Base-by-base conservation (phyloP, 2,329 filamentous ascomycete species). In the Penicillium sumatraense region DNA sequence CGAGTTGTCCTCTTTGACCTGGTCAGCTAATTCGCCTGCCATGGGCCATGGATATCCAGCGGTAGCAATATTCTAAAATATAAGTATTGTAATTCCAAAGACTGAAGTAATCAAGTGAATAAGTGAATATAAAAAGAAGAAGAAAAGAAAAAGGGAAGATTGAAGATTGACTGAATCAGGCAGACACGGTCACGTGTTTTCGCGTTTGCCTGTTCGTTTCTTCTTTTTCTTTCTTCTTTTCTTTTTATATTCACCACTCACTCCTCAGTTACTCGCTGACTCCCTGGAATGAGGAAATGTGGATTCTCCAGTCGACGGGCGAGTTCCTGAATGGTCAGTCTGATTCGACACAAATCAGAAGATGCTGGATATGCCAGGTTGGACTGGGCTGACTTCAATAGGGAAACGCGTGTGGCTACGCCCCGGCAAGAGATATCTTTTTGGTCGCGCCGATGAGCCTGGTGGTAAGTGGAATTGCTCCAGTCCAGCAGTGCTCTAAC, bases 381-480 rank as follows among this genome's bases (percentile, higher is more conserved):
- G 20, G 16, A 40, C 18, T 38, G 38, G 13, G 10, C 21, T 24
- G 21, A 42, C 21, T 42, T 42, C 5, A 24, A 61, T 20, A 89
- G 86, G 84, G 57, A 90, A 86, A 73, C 86, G 85, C 66, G 80
- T 93, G 63, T 96, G 93, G 93, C 81, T 96, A 58, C 86, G 89
- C 54, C 93, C 93, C 2, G 93, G 92, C 48, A 91, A 91, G 71
- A 86, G 85, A 65, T 93, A 95, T 72, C 82, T 96, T 18, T 90
- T 96, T 70, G 93, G 93, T 53, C 86, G 93, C 60, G 92, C 90
- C 33, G 83, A 83, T 60, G 68, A 73, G 57, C 82, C 83, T 53
- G 86, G 89, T 67, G 80, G 86, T 85, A 80, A n/a, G 20, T 21
- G 11, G 5, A 14, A 36, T 5, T 18, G 7, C 7, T n/a, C n/a